Conservation (phyloP, 2,329 filamentous ascomycete genomes). For the Polytolypa hystricis region DNA sequence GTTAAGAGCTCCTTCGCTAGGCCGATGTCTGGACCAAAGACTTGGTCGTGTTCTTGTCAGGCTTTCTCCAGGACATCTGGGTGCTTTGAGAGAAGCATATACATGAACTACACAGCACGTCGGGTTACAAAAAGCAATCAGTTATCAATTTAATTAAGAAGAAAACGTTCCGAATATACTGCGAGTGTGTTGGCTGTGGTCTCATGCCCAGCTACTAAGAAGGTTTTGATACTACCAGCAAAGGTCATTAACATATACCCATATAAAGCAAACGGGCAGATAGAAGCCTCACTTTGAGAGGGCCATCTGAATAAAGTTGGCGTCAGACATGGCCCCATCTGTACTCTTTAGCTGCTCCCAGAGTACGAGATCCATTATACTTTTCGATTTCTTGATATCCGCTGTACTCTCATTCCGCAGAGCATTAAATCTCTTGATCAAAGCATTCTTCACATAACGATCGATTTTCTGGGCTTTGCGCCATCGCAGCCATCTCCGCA, state of each 20-base stretch:
- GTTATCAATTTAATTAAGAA: neutral
- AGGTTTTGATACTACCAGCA: constrained; percentile 25
- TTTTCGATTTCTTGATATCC: constrained; percentile 2
- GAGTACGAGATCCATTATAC: constrained; percentile 4
- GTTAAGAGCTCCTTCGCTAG: constrained; percentile 24
- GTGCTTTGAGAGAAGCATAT: constrained; percentile 18
- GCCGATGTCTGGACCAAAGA: constrained; percentile 38
- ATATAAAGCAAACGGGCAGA: neutral
- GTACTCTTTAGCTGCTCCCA: neutral
- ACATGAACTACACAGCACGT: neutral
- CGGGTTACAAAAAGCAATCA: no score
- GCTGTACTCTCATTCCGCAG: neutral
- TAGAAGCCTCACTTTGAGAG: constrained; percentile 3
- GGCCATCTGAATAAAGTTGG: constrained; percentile 2
- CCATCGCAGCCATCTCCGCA: no score
- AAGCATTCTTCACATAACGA: constrained; percentile 3
- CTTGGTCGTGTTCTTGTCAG: constrained; percentile 41
- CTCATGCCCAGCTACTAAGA: constrained; percentile 26
- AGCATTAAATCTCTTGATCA: neutral
- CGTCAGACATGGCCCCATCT: neutral
- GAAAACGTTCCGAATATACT: neutral
- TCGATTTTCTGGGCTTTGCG: constrained; percentile 9
- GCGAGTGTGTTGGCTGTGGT: constrained; percentile 18
- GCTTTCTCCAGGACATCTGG: constrained; percentile 25
- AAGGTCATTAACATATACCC: no score